A percentile compares a stretch with the other conserved stretches of the same genome.
Evolutionary conservation across 345 rosid genomes (phyloP).

Genomic region (Psidium friedrichsthalianum): DNA sequence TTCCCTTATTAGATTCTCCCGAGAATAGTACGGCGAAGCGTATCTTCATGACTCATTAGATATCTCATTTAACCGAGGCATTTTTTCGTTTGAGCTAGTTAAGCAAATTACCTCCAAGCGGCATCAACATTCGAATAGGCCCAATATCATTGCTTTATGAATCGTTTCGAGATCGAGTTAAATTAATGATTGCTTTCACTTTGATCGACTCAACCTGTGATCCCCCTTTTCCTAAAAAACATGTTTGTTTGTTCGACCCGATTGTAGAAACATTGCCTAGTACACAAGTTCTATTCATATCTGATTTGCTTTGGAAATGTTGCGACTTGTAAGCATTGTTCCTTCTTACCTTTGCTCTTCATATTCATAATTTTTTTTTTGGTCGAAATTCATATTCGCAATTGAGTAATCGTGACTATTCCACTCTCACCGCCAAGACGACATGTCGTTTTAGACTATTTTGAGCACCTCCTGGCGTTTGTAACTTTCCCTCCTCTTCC

Average conservation of each 20-base stretch:
- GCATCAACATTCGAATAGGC: neutral
- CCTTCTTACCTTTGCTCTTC: neutral
- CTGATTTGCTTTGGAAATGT: neutral
- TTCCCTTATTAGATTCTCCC: neutral
- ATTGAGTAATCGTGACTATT: neutral
- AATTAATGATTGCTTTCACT: neutral
- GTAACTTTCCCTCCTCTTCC: conserved; percentile 9
- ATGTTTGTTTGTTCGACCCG: neutral
- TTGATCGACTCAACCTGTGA: neutral
- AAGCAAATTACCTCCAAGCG: neutral
- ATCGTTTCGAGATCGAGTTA: neutral
- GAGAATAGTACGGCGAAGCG: neutral
- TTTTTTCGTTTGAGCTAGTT: neutral
- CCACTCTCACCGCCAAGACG: neutral
- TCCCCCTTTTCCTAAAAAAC: neutral
- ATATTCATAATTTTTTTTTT: neutral
- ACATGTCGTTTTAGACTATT: neutral
- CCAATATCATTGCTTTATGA: neutral
- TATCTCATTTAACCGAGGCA: neutral
- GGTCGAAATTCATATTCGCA: no score
- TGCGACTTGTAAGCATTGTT: neutral
- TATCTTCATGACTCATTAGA: neutral
- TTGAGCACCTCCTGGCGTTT: neutral
- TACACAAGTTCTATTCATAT: neutral
- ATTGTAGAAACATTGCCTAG: neutral